Conservation (phyloP, 2,329 filamentous ascomycete genomes). For the Pyricularia sp. region DNA sequence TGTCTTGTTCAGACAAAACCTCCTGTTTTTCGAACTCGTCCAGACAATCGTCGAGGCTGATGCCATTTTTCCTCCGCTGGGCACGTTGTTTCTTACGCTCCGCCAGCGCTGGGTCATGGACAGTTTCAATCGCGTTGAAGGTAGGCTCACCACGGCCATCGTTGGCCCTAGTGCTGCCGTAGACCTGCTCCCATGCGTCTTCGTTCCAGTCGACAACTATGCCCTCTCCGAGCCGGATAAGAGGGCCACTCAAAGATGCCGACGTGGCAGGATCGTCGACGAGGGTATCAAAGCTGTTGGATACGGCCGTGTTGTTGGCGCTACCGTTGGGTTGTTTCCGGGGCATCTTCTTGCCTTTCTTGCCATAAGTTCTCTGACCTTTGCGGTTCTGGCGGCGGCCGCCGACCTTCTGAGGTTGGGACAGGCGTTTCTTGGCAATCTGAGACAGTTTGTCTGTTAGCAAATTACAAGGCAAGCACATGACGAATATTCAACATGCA, state of each 20-base stretch:
- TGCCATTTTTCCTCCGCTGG: slow-evolving; percentile 61
- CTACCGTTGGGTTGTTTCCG: slow-evolving; percentile 30
- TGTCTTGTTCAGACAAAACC: slow-evolving; percentile 87
- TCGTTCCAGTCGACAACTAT: slow-evolving; percentile 81
- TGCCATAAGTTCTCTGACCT: slow-evolving; percentile 33
- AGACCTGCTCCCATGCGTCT: slow-evolving; percentile 62
- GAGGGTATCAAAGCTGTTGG: slow-evolving; percentile 13
- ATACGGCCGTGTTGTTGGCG: slow-evolving; percentile 15
- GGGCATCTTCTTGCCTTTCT: slow-evolving; percentile 37
- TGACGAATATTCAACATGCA: not conserved
- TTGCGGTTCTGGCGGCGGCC: slow-evolving; percentile 18
- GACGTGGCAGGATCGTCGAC: slow-evolving; percentile 21
- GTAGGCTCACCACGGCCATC: slow-evolving; percentile 51
- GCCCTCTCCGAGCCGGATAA: slow-evolving; percentile 74
- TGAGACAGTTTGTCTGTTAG: not conserved
- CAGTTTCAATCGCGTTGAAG: slow-evolving; percentile 40
- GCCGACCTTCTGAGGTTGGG: slow-evolving; percentile 1
- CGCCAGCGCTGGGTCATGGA: slow-evolving; percentile 55
- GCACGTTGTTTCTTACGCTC: slow-evolving; percentile 53
- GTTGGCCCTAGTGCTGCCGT: slow-evolving; percentile 39
- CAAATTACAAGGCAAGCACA: not conserved
- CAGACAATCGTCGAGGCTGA: slow-evolving; percentile 82
- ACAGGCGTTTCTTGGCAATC: slow-evolving; percentile 8
- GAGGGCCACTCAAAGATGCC: slow-evolving; percentile 38
- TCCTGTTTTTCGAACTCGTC: slow-evolving; percentile 93